These are phyloP conservation scores for Trichophaea hybrida DNA, from an alignment of 2,329 filamentous ascomycete species.

Conservation along the genomic window DNA sequence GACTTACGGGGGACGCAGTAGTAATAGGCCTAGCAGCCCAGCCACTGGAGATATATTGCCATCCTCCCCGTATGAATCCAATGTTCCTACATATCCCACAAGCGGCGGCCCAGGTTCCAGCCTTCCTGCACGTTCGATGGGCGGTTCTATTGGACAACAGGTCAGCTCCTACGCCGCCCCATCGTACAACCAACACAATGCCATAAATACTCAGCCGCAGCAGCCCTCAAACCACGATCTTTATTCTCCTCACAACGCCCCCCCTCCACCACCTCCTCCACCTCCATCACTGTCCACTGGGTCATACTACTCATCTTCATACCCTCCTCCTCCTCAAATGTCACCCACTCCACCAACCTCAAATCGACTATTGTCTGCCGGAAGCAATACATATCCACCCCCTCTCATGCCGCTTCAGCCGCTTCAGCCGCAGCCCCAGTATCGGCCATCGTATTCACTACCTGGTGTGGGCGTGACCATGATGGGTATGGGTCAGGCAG, in stretches of 20 bases:
- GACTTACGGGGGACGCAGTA: constrained; percentile 8
- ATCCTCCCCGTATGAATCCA: constrained; percentile 15
- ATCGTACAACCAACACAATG: not conserved
- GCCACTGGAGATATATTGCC: constrained; percentile 17
- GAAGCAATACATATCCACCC: not conserved
- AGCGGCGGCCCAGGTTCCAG: not conserved
- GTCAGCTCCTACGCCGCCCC: constrained; percentile 11
- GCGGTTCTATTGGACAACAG: constrained; percentile 20
- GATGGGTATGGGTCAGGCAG: constrained; percentile 16
- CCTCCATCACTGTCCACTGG: constrained; percentile 3
- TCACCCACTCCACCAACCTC: constrained; percentile 14
- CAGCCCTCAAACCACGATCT: constrained; percentile 14
- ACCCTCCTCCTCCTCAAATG: constrained; percentile 20
- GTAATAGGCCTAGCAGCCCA: constrained; percentile 19
- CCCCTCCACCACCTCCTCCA: constrained; percentile 16
- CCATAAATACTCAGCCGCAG: constrained; percentile 12
- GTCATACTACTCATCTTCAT: not conserved
- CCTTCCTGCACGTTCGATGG: constrained; percentile 12
- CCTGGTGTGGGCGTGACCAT: constrained; percentile 16
- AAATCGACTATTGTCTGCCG: constrained; percentile 12
- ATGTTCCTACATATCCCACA: constrained; percentile 14
- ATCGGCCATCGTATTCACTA: constrained; percentile 14
- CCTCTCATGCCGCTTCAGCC: constrained; percentile 19
- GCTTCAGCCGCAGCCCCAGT: constrained; percentile 18
- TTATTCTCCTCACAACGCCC: constrained; percentile 18